Percentiles rank a stretch among this genome's conserved stretches.
These are phyloP conservation scores for Colletotrichum chlorophyti DNA, from an alignment of 2,329 filamentous ascomycete species.

Conservation along the genomic window DNA sequence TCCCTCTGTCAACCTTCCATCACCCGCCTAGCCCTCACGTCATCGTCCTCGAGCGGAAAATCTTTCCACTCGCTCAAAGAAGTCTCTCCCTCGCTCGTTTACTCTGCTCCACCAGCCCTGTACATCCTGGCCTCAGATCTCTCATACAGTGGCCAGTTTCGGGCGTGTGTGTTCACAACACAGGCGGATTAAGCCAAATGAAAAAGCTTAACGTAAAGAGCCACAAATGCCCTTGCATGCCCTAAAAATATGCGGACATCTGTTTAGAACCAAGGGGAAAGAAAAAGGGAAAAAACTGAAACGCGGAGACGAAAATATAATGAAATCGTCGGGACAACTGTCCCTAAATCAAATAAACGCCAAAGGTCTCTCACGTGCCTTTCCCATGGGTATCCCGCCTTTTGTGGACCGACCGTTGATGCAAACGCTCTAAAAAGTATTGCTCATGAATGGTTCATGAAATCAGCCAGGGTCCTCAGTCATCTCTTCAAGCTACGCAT, in stretches of 20 bases:
- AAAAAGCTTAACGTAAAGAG: neutral
- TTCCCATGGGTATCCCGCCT: conserved; percentile 19
- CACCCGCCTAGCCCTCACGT: neutral
- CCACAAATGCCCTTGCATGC: neutral
- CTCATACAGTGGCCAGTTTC: neutral
- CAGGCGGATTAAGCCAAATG: neutral
- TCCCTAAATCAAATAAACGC: conserved; percentile 13
- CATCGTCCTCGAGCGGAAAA: neutral
- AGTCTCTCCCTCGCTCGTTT: too few species aligned
- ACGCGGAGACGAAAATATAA: neutral
- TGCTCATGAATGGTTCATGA: too few species aligned
- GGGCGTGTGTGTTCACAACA: neutral
- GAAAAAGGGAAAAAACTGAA: neutral
- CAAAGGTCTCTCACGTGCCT: neutral
- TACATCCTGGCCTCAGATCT: neutral
- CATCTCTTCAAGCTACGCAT: conserved; percentile 11
- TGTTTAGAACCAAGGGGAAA: neutral
- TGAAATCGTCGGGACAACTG: too few species aligned
- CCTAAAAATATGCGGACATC: neutral
- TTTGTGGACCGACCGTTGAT: conserved; percentile 26
- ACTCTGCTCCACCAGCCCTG: neutral
- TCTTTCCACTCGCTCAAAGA: too few species aligned
- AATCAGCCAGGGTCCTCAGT: conserved; percentile 16
- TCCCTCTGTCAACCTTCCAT: neutral
- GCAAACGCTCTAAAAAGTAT: conserved; percentile 29